These are phyloP conservation scores for Hyaloscypha variabilis DNA, from an alignment of 495 filamentous ascomycete species.

Conservation along the genomic window DNA sequence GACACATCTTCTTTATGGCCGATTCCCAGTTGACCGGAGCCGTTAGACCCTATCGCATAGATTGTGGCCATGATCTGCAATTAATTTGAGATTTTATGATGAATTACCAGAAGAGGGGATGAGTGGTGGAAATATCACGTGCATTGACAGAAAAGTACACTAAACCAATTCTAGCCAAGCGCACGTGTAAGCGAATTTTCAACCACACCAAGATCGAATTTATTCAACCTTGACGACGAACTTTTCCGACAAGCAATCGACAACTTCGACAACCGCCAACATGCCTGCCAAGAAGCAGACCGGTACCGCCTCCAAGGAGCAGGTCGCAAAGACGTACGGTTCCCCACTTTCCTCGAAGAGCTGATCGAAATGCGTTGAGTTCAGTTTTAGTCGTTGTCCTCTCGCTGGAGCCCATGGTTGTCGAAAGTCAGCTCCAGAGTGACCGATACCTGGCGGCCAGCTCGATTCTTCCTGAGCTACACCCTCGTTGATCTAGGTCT, in stretches of 20 bases:
- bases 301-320: constrained; percentile 45
- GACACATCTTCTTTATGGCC: constrained; percentile 75
- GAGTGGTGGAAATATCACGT: too few species aligned
- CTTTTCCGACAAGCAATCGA: too few species aligned
- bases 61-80: constrained; percentile 46
- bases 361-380: constrained; percentile 49
- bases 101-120: not conserved
- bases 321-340: constrained; percentile 66
- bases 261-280: constrained; percentile 42
- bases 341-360: constrained; percentile 46
- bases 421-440: constrained; percentile 43
- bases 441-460: constrained; percentile 56
- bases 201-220: not conserved
- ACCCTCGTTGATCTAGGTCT: constrained; percentile 55
- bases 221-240: too few species aligned
- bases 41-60: constrained; percentile 90
- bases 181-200: not conserved
- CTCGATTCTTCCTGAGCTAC: constrained; percentile 74
- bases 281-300: constrained; percentile 49
- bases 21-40: constrained; percentile 83
- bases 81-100: not conserved
- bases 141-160: too few species aligned
- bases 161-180: not conserved
- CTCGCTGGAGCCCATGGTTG: constrained; percentile 66
- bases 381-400: constrained; percentile 72